A percentile compares a stretch with the other conserved stretches of the same genome.
phyloP scores from a whole-genome alignment of 164 flowering plant species.

The Vitis labrusca region DNA sequence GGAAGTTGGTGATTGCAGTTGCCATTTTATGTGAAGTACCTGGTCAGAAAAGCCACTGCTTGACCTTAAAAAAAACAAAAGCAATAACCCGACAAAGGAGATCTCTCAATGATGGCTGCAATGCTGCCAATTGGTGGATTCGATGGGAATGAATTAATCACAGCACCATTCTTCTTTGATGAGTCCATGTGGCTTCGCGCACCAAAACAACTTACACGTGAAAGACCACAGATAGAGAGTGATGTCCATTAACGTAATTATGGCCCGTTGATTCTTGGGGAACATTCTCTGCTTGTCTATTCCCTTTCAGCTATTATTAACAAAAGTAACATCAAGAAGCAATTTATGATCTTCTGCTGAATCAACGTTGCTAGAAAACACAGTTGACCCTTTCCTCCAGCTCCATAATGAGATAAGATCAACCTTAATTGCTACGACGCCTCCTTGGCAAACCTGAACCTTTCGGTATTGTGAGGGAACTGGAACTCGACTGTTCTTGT shows the following conservation, averaged over 20 bases:
- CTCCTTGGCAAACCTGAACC: too few species aligned
- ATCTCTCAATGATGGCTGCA: conserved; percentile 63
- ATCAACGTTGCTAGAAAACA: conserved; percentile 22
- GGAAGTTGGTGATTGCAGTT: too few species aligned
- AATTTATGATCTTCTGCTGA: conserved; percentile 29
- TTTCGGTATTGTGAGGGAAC: too few species aligned
- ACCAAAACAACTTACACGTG: conserved; percentile 9
- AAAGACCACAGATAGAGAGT: conserved; percentile 13
- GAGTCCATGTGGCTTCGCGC: conserved; percentile 26
- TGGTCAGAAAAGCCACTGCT: conserved; percentile 43
- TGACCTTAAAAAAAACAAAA: conserved; percentile 67
- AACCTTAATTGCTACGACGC: too few species aligned
- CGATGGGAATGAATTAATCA: conserved; percentile 45
- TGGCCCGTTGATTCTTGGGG: not conserved
- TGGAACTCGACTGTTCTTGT: too few species aligned
- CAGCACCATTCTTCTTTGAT: conserved; percentile 46
- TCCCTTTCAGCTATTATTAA: conserved; percentile 37
- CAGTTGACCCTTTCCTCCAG: conserved; percentile 65
- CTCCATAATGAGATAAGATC: too few species aligned
- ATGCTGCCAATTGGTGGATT: conserved; percentile 91
- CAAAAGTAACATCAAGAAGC: conserved; percentile 17
- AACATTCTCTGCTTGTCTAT: conserved; percentile 28
- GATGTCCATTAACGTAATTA: conserved; percentile 21
- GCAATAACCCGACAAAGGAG: conserved; percentile 61
- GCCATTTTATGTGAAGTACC: conserved; percentile 28